These are phyloP conservation scores for Penicillium frequentans DNA, from an alignment of 2,329 filamentous ascomycete species.

Conservation along the genomic window DNA sequence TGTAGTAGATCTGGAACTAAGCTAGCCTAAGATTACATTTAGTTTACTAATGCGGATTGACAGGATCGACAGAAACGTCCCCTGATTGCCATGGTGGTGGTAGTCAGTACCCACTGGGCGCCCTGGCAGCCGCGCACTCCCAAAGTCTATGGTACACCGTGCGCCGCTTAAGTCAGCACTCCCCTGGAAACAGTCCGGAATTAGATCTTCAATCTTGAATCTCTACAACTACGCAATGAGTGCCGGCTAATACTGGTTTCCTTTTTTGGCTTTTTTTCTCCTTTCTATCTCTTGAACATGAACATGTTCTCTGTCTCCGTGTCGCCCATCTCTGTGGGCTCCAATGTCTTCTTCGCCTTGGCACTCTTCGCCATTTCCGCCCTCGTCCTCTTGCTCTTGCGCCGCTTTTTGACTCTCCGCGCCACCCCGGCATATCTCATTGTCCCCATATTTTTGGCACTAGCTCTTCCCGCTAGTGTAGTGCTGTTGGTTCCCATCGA, in stretches of 20 bases:
- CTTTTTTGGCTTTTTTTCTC: constrained; percentile 1
- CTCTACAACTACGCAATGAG: constrained; percentile 6
- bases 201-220: background rate
- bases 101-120: background rate
- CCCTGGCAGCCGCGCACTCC: background rate
- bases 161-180: constrained; percentile 1
- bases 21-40: no score
- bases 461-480: constrained; percentile 88
- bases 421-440: constrained; percentile 86
- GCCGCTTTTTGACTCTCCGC: constrained; percentile 87
- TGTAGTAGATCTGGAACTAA: no score
- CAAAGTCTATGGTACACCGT: background rate
- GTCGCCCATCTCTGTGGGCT: constrained; percentile 63
- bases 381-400: constrained; percentile 77
- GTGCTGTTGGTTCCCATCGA: constrained; percentile 93
- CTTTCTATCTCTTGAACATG: constrained; percentile 20
- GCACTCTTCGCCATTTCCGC: constrained; percentile 73
- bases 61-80: constrained; percentile 10
- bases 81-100: background rate
- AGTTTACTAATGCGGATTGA: background rate
- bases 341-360: constrained; percentile 72
- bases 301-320: constrained; percentile 32
- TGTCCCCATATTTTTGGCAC: constrained; percentile 91
- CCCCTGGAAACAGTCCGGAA: background rate
- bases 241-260: background rate